These are phyloP conservation scores for Pichia californica DNA, from an alignment of 805 yeast species.

Conservation along the genomic window DNA sequence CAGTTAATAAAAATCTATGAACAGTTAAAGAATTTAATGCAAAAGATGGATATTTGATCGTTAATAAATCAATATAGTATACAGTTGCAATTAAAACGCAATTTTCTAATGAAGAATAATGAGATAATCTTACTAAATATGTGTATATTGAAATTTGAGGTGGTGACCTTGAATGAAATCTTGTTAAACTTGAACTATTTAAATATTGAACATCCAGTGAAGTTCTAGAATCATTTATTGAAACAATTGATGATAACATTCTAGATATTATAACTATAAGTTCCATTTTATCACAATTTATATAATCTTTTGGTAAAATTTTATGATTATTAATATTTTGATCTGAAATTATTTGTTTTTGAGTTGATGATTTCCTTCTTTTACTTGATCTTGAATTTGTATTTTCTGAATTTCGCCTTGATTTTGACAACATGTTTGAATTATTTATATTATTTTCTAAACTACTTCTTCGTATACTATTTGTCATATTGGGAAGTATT, in stretches of 20 bases:
- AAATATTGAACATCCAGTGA: conserved; percentile 27
- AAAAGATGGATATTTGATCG: conserved; percentile 71
- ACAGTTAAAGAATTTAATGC: conserved; percentile 88
- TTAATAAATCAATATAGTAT: conserved; percentile 83
- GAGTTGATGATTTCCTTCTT: neutral
- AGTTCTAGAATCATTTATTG: conserved; percentile 53
- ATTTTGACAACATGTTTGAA: no score
- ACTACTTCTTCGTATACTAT: no score
- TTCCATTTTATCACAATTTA: conserved; percentile 63
- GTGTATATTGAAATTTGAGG: conserved; percentile 79
- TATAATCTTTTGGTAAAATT: conserved; percentile 45
- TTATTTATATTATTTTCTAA: no score
- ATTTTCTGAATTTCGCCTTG: neutral
- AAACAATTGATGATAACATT: conserved; percentile 71
- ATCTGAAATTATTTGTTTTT: no score
- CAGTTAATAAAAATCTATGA: conserved; percentile 83
- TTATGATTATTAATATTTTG: neutral
- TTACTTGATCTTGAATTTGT: neutral
- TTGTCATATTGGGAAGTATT: no score
- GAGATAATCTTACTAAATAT: conserved; percentile 68
- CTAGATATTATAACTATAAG: conserved; percentile 66
- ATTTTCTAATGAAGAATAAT: conserved; percentile 79
- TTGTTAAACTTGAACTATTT: conserved; percentile 48
- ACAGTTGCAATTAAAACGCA: conserved; percentile 75
- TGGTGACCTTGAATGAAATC: conserved; percentile 91